A percentile compares a stretch with the other conserved stretches of the same genome.
Evolutionary conservation across 1,284 basidiomycete species (phyloP).

Genomic region (Ceratobasidium theobromae): DNA sequence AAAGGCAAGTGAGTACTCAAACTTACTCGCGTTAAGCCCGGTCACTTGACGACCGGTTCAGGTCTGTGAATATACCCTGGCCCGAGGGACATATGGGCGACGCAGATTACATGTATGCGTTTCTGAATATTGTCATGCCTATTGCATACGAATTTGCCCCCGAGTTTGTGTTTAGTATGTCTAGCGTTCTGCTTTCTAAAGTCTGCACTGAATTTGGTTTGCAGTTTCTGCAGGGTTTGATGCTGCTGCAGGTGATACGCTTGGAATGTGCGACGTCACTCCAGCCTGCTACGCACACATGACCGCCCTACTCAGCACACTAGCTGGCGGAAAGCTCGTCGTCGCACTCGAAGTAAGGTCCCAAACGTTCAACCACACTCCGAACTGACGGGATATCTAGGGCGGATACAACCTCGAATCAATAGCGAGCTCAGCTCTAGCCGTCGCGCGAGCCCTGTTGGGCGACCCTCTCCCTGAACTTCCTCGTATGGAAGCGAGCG

Average conservation of each 20-base stretch:
- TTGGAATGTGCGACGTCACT: constrained; percentile 88
- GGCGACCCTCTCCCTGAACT: constrained; percentile 82
- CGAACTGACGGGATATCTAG: constrained; percentile 47
- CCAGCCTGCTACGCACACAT: constrained; percentile 98
- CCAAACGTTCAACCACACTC: too few species aligned
- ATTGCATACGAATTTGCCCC: constrained; percentile 96
- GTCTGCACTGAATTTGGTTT: constrained; percentile 8
- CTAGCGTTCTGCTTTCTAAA: constrained; percentile 1
- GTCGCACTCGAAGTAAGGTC: constrained; percentile 91
- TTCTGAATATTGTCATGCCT: constrained; percentile 95
- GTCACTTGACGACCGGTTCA: constrained; percentile 42
- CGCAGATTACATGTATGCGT: constrained; percentile 95
- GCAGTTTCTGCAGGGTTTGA: constrained; percentile 97
- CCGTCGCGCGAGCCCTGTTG: constrained; percentile 81
- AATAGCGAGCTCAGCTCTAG: constrained; percentile 82
- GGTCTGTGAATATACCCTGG: constrained; percentile 97
- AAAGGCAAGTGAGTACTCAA: constrained; percentile 72
- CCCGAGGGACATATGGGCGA: constrained; percentile 86
- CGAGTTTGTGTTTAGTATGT: constrained; percentile 91
- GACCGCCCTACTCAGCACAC: constrained; percentile 92
- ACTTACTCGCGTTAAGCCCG: background rate
- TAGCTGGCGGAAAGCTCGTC: constrained; percentile 87
- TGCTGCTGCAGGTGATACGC: constrained; percentile 87
- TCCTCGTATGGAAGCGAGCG: constrained; percentile 67
- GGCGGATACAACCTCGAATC: constrained; percentile 95